Percentiles rank a stretch among this genome's conserved stretches.
Conservation (phyloP, 2,329 filamentous ascomycete genomes). For the Tolypocladium tropicale region DNA sequence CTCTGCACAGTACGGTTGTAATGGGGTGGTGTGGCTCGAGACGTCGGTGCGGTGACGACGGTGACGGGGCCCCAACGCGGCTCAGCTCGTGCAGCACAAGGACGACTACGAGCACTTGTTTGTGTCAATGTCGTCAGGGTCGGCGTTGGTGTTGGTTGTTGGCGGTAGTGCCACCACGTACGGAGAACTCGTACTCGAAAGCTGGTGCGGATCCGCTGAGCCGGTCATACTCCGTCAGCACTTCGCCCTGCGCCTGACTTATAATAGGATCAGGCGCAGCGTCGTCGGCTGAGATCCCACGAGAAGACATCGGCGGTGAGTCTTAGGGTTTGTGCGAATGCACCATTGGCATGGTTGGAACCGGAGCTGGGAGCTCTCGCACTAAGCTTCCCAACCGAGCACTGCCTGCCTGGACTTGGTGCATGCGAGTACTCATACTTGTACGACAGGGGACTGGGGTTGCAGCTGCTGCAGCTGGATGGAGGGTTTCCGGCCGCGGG, state of each 20-base stretch:
- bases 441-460: background rate
- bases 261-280: background rate
- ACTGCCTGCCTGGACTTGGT: background rate
- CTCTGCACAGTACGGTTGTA: background rate
- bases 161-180: background rate
- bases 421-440: no score
- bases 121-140: background rate
- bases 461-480: background rate
- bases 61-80: background rate
- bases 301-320: background rate
- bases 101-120: background rate
- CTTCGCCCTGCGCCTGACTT: background rate
- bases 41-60: background rate
- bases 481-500: slow-evolving; percentile 3
- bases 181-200: no score
- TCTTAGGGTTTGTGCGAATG: background rate
- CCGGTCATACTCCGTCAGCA: background rate
- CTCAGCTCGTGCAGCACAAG: background rate
- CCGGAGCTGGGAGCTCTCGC: background rate
- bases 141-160: background rate
- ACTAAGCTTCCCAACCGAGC: background rate
- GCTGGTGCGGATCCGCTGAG: background rate
- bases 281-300: background rate
- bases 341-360: background rate
- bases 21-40: background rate